These are phyloP conservation scores for Suillus brevipes DNA, from an alignment of 768 basidiomycete genomes.

Conservation along the genomic window DNA sequence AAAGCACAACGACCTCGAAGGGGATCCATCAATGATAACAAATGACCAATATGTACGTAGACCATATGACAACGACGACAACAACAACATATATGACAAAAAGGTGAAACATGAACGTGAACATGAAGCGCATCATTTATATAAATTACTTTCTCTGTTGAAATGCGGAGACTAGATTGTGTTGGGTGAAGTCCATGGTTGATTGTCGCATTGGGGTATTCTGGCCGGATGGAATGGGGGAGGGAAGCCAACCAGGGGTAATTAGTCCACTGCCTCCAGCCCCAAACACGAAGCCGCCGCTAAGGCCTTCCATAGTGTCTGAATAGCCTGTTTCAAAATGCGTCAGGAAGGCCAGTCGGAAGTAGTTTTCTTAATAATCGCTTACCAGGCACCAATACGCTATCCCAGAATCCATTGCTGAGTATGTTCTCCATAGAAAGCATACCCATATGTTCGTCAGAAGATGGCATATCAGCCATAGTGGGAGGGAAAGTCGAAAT, in stretches of 20 bases:
- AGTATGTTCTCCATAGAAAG: conserved; percentile 84
- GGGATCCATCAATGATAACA: not conserved
- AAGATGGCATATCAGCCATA: conserved; percentile 57
- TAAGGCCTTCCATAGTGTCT: conserved; percentile 78
- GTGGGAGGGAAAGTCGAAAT: conserved; percentile 88
- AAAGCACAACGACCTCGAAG: not conserved
- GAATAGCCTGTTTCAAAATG: conserved; percentile 57
- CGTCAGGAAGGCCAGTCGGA: conserved; percentile 10
- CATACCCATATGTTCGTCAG: conserved; percentile 44
- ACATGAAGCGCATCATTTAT: not conserved
- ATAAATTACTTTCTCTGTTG: conserved; percentile 31
- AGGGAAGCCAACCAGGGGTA: conserved; percentile 66
- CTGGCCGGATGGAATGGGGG: conserved; percentile 60
- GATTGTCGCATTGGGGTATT: conserved; percentile 40
- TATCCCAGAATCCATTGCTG: conserved; percentile 84
- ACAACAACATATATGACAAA: not conserved
- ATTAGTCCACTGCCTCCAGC: conserved; percentile 83
- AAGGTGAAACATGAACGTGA: not conserved
- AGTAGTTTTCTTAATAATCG: conserved; percentile 15
- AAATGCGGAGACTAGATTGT: conserved; percentile 25
- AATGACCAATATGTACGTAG: not conserved
- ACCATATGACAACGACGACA: not conserved
- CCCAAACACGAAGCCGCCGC: conserved; percentile 85
- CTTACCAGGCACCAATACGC: conserved; percentile 81
- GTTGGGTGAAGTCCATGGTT: conserved; percentile 29